Evolutionary conservation across 805 yeast genomes (phyloP).

Genomic region (Spathaspora girioi): DNA sequence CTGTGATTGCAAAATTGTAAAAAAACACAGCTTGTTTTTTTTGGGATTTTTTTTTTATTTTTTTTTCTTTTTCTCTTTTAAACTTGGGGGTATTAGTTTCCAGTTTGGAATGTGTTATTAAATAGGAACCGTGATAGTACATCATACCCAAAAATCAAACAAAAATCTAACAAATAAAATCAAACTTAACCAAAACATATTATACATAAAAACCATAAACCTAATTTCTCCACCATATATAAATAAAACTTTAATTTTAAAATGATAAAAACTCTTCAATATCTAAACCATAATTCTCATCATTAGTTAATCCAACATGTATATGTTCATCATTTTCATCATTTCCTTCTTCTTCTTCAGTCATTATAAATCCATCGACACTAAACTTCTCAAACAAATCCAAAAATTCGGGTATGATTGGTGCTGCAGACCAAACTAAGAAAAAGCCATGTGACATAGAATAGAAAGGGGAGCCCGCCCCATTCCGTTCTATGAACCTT

Average conservation of each 20-base stretch:
- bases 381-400: slow-evolving; percentile 11
- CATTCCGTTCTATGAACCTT: neutral
- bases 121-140: neutral
- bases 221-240: neutral
- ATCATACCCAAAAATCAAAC: neutral
- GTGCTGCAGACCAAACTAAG: slow-evolving; percentile 37
- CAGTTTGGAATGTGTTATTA: neutral
- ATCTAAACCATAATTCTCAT: slow-evolving; percentile 17
- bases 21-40: slow-evolving; percentile 3
- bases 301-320: slow-evolving; percentile 5
- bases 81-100: neutral
- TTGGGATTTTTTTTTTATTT: slow-evolving; percentile 1
- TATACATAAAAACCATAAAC: neutral
- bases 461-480: neutral
- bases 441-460: neutral
- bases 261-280: slow-evolving; percentile 31
- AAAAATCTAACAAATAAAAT: neutral
- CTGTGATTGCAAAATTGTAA: neutral
- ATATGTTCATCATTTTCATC: neutral
- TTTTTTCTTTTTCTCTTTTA: slow-evolving; percentile 1
- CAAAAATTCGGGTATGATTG: slow-evolving; percentile 30
- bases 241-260: slow-evolving; percentile 5
- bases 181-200: neutral
- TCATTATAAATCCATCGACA: slow-evolving; percentile 4
- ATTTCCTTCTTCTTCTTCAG: neutral